A percentile compares a stretch with the other conserved stretches of the same genome.
These are phyloP conservation scores for Silene conica DNA, from an alignment of 148 eudicot species.

Conservation along the genomic window DNA sequence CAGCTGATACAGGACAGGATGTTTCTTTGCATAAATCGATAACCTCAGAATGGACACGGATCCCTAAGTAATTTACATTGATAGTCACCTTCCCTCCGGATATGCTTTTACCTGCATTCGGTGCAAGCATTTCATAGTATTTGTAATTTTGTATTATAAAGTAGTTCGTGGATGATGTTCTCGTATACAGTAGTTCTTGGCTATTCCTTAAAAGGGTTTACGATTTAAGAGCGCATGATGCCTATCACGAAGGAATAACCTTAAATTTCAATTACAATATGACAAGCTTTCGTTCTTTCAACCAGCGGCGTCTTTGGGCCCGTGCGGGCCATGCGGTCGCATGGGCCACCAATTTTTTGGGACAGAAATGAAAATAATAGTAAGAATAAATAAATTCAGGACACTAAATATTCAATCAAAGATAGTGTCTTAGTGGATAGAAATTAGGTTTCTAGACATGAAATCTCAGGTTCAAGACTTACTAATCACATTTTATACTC, in stretches of 20 bases:
- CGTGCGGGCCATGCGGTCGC: too few relatives aligned
- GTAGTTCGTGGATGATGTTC: neutral
- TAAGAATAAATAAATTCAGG: too few relatives aligned
- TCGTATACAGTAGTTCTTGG: neutral
- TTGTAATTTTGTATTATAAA: too few relatives aligned
- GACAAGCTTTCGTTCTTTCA: neutral
- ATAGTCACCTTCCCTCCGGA: slow-evolving; percentile 41
- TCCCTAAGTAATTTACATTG: slow-evolving; percentile 41
- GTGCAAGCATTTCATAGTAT: neutral
- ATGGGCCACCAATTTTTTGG: too few relatives aligned
- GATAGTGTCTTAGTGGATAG: too few relatives aligned
- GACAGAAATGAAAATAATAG: too few relatives aligned
- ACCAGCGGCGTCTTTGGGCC: too few relatives aligned
- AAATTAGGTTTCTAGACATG: too few relatives aligned
- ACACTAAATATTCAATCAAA: too few relatives aligned
- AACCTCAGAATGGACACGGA: slow-evolving; percentile 42
- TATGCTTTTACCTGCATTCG: slow-evolving; percentile 35
- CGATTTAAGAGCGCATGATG: neutral
- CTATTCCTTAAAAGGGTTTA: neutral
- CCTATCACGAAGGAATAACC: neutral
- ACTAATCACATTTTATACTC: too few relatives aligned
- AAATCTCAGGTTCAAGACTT: too few relatives aligned
- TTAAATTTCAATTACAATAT: neutral
- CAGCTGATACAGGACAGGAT: slow-evolving; percentile 44
- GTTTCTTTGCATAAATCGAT: slow-evolving; percentile 52